Base-by-base conservation (phyloP, 345 rosid species). In the Arabis alpina region DNA sequence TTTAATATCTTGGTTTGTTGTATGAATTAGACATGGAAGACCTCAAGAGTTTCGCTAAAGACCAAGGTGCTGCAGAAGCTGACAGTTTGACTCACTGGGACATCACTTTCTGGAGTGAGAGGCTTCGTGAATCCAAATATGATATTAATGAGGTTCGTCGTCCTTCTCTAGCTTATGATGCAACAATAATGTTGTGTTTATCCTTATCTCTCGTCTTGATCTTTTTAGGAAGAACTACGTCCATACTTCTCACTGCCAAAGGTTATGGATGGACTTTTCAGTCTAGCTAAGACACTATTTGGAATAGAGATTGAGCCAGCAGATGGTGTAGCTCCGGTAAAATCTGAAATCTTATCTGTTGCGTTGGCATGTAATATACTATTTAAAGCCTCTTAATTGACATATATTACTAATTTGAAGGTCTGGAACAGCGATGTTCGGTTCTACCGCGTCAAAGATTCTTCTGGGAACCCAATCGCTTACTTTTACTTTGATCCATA, bases 401-500 rank as follows among this genome's bases (percentile, higher is more conserved):
- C 64, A 54, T 32, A 53, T 63, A 8, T 57, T 53, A 67, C 52
- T 91, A 79, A 72, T 51, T 73, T 71, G 62, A 71, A 89, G 98
- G 92, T 92, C 60, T 92, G 98, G 98, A 88, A 88, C 79, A 83
- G 59, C 4, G 92, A 92, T 69, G 96, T 92, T 36, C 82, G 72
- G 64, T 92, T 92, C 78, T 92, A 86, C 75, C 7, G 84, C 23
- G 82, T 92, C 44, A 90, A 88, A 69, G 96, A 92, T 68, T 81
- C 92, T 70, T 84, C 87, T 54, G 90, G 98, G n/a, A 80, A 74
- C 60, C 87, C 96, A 23, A 69, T 80, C 44, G 93, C 98, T 2
- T 90, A 92, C 79, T 90, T 92, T 73, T 89, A 92, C 80, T 92
- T 92, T 71, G 98, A 92, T 82, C 96, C 98, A 55, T 89, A 86